A percentile compares a stretch with the other conserved stretches of the same genome.
phyloP scores from a whole-genome alignment of 2,329 filamentous ascomycete species.

The Emergomyces orientalis region DNA sequence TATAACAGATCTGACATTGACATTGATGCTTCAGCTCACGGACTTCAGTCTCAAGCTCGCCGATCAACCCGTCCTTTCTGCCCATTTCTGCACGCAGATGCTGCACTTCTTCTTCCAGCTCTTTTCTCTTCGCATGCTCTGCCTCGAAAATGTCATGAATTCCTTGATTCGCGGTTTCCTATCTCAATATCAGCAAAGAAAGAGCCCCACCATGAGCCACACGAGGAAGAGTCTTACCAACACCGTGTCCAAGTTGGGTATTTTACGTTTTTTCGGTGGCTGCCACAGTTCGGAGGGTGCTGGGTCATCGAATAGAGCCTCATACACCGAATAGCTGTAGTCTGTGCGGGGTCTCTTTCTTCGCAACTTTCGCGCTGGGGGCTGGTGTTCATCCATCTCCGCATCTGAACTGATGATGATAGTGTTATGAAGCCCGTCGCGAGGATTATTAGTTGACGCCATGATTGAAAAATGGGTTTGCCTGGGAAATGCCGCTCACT shows the following conservation, averaged over 20 bases:
- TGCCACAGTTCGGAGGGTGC: not conserved
- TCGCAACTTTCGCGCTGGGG: too few relatives aligned
- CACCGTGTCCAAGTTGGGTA: not conserved
- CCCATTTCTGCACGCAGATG: too few relatives aligned
- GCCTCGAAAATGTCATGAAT: slow-evolving; percentile 4
- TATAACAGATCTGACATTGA: too few relatives aligned
- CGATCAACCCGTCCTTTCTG: too few relatives aligned
- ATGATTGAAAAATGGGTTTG: too few relatives aligned
- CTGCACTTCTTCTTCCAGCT: slow-evolving; percentile 5
- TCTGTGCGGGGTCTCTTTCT: not conserved
- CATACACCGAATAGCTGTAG: not conserved
- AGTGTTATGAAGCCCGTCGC: too few relatives aligned
- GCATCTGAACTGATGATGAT: too few relatives aligned
- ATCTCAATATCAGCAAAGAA: slow-evolving; percentile 8
- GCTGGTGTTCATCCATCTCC: too few relatives aligned
- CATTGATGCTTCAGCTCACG: too few relatives aligned
- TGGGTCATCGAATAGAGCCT: not conserved
- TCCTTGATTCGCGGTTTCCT: slow-evolving; percentile 4
- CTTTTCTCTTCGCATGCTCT: slow-evolving; percentile 1
- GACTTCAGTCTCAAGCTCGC: too few relatives aligned
- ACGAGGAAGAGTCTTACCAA: slow-evolving; percentile 4
- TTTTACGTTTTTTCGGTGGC: slow-evolving; percentile 6
- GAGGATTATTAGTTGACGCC: too few relatives aligned
- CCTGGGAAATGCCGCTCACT: too few relatives aligned
- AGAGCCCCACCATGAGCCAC: not conserved